These are phyloP conservation scores for Stentor roeselii DNA, from an alignment of 73 alveolate species.

Conservation along the genomic window DNA sequence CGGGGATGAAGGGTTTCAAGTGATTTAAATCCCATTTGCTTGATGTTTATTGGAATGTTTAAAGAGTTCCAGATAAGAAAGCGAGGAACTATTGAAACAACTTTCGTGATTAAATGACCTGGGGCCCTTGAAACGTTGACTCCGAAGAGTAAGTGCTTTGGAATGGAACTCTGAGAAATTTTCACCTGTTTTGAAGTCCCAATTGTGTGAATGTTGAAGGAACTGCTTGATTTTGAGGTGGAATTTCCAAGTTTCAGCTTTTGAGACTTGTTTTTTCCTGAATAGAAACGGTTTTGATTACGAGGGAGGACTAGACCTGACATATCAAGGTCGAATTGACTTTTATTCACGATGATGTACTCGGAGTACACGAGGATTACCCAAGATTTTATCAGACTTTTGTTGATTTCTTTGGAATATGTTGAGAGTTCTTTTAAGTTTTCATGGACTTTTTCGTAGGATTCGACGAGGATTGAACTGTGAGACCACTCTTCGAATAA, in stretches of 20 bases:
- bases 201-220: background rate
- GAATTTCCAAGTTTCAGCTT: background rate
- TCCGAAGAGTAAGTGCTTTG: constrained; percentile 8
- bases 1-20: background rate
- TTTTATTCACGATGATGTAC: background rate
- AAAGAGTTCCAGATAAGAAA: background rate
- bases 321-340: background rate
- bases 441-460: background rate
- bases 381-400: background rate
- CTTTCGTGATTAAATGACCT: background rate
- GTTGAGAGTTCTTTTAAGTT: background rate
- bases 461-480: background rate
- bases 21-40: background rate
- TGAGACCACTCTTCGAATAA: background rate
- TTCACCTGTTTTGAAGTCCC: background rate
- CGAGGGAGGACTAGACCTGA: background rate
- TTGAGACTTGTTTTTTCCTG: background rate
- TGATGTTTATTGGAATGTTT: background rate
- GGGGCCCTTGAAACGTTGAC: background rate
- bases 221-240: background rate
- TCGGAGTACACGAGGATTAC: background rate
- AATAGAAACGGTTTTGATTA: background rate
- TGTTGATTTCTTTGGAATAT: background rate
- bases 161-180: background rate
- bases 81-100: background rate